Conservation (phyloP, 441 rosid species). For the Adansonia grandidieri region DNA sequence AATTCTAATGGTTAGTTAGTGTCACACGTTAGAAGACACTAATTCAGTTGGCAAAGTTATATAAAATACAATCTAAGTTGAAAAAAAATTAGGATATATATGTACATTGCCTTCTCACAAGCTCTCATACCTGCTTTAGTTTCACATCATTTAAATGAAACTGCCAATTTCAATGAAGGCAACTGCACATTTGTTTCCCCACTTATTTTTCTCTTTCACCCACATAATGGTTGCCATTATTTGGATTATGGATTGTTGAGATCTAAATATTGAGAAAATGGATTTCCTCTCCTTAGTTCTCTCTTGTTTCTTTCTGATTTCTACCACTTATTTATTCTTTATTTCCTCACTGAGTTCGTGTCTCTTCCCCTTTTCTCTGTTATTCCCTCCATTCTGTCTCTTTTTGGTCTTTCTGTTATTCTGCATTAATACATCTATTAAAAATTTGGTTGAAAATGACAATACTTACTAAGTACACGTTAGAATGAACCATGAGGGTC, state of each 20-base stretch:
- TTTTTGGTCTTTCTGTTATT: neutral
- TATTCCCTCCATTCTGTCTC: neutral
- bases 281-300: slow-evolving; percentile 3
- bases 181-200: neutral
- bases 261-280: neutral
- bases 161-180: neutral
- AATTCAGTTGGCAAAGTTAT: slow-evolving; percentile 11
- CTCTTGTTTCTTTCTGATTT: neutral
- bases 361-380: slow-evolving; percentile 1
- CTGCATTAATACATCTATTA: slow-evolving; percentile 11
- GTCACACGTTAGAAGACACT: neutral
- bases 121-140: slow-evolving; percentile 4
- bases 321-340: neutral
- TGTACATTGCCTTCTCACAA: neutral
- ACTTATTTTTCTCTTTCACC: neutral
- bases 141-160: neutral
- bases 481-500: neutral
- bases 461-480: neutral
- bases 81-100: neutral
- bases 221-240: neutral
- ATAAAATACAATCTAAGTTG: neutral
- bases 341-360: neutral
- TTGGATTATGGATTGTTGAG: slow-evolving; percentile 2
- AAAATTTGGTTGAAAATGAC: neutral
- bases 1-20: neutral